Base-by-base conservation (phyloP, 768 basidiomycete genomes). In the Boletellus ananas region DNA sequence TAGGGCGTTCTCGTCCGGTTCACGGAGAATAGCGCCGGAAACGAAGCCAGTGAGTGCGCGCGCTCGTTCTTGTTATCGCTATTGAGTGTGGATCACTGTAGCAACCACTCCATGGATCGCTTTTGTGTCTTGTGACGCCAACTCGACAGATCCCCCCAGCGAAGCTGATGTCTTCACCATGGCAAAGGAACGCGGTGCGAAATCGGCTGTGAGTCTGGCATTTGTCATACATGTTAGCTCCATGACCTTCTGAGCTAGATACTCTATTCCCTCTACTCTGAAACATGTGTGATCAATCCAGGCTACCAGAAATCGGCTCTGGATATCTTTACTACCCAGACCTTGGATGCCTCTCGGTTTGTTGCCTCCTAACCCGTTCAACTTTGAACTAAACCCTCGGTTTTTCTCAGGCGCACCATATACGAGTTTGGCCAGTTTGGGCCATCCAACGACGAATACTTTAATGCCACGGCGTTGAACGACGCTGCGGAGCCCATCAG, bases 41-140 rank as follows among this genome's bases (percentile, higher is more conserved):
- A 75, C 50, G 64, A 69, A 27, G 78, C 74, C 37, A 78, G 81
- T 71, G 69, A 57, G 81, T 72, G 38, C n/a, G 74, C 75, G 50
- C 65, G n/a, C 33, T 74, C 62, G 12, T 43, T 43, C 35, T 14
- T 37, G 42, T 49, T 45, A 16, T 57, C 55, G 43, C 47, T 45
- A 45, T 50, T 43, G 34, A 58, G 35, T 37, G 45, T 58, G 21
- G 43, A 46, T 47, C 61, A 58, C 51, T 23, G 57, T 63, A 79
- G 86, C 88, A 3, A 74, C 71, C 6, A 90, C 92, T 0, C 91
- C 94, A 4, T 96, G 93, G 92, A 87, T 96, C 58, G 94, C 94
- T 12, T 76, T 94, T 55, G 79, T 96, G 43, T 79, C 83, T 3
- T 95, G 93, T 66, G 92, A 94, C 61, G 61, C 64, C 49, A 93